A percentile compares a stretch with the other conserved stretches of the same genome.
Evolutionary conservation across 228 moss, liverwort and hornwort genomes (phyloP).

Genomic region (Sphagnum fallax): DNA sequence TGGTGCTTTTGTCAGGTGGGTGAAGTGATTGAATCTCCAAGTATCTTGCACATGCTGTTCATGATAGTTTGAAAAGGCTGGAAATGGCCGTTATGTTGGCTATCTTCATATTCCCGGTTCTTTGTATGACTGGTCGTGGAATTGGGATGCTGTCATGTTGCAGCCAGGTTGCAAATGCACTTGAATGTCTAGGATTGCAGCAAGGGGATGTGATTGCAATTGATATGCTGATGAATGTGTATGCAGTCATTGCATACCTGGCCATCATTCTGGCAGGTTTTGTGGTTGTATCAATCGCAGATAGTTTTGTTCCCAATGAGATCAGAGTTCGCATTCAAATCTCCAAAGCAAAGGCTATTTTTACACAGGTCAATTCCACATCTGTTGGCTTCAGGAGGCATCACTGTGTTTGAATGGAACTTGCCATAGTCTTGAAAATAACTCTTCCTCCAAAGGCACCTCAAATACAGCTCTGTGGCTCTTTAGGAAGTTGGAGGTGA

Average conservation of each 20-base stretch:
- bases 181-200: constrained; percentile 56
- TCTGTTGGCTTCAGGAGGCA: too few relatives aligned
- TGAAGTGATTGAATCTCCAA: too few relatives aligned
- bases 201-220: constrained; percentile 73
- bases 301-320: constrained; percentile 79
- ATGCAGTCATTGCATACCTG: constrained; percentile 71
- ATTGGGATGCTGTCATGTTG: constrained; percentile 5
- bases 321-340: constrained; percentile 70
- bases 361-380: constrained; percentile 58
- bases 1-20: constrained; percentile 57
- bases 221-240: constrained; percentile 86
- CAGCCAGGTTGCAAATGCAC: constrained; percentile 77
- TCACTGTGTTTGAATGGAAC: too few relatives aligned
- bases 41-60: too few relatives aligned
- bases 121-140: neutral
- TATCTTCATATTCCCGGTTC: too few relatives aligned
- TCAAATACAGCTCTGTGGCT: too few relatives aligned
- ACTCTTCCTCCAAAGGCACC: too few relatives aligned
- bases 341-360: constrained; percentile 76
- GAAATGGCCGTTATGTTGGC: too few relatives aligned
- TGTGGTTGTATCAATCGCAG: constrained; percentile 77
- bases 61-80: too few relatives aligned
- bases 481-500: too few relatives aligned
- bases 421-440: too few relatives aligned
- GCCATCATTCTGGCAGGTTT: constrained; percentile 82